Percentiles rank a stretch among this genome's conserved stretches.
Evolutionary conservation across 2,329 filamentous ascomycete species (phyloP).

Genomic region (Intubia oerlemansii): DNA sequence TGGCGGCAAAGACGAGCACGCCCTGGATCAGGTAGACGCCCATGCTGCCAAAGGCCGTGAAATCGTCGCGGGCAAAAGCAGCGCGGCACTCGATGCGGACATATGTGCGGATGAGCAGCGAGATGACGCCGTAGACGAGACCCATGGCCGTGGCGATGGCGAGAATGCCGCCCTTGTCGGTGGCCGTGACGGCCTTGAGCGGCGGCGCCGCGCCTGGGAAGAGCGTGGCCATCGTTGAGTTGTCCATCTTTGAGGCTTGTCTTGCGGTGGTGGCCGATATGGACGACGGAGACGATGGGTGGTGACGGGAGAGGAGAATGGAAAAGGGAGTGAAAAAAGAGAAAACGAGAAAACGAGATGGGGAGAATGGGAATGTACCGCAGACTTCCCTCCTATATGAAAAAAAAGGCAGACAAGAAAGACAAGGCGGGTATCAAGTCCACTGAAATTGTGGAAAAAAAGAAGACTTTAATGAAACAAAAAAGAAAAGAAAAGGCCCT

Average conservation of each 20-base stretch:
- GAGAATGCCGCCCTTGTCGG: constrained; percentile 19
- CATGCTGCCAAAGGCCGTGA: constrained; percentile 13
- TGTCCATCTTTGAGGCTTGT: no score
- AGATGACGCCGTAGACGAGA: constrained; percentile 17
- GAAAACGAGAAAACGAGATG: background rate
- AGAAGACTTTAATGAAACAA: background rate
- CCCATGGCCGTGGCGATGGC: constrained; percentile 17
- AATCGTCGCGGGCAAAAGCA: constrained; percentile 14
- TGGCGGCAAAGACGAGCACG: constrained; percentile 15
- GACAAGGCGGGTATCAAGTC: no score
- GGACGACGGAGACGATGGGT: background rate
- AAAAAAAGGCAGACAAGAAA: background rate
- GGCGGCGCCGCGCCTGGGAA: no score
- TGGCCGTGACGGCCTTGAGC: constrained; percentile 14
- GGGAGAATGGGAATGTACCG: background rate
- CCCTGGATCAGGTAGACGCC: constrained; percentile 16
- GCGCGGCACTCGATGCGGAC: constrained; percentile 14
- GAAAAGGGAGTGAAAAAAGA: background rate
- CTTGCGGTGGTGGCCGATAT: background rate
- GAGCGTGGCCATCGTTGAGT: constrained; percentile 5
- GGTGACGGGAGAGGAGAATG: background rate
- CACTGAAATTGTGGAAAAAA: no score
- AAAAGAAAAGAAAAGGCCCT: background rate
- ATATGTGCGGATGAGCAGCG: constrained; percentile 17
- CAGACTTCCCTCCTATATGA: background rate